phyloP scores from a whole-genome alignment of 805 yeast species.

The Cyberlindnera bimundalis region DNA sequence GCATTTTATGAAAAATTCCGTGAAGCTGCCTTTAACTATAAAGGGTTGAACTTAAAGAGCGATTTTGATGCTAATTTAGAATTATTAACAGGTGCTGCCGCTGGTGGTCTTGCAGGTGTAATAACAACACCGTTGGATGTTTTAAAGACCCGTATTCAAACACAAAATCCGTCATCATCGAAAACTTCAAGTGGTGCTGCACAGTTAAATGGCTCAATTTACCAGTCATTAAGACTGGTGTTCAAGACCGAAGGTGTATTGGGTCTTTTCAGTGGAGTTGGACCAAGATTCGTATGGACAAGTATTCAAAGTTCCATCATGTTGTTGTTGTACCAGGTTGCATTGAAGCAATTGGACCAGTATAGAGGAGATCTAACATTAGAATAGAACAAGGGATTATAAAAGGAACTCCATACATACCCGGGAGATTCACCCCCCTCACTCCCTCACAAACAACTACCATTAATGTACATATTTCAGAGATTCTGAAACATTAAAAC shows the following conservation, averaged over 20 bases:
- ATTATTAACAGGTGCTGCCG: conserved; percentile 86
- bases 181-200: conserved; percentile 18
- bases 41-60: conserved; percentile 29
- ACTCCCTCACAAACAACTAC: too few relatives aligned
- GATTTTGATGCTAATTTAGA: conserved; percentile 61
- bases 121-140: conserved; percentile 92
- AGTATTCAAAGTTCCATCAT: conserved; percentile 91
- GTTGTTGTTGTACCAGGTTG: conserved; percentile 81
- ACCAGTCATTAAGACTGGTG: conserved; percentile 50
- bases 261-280: conserved; percentile 91
- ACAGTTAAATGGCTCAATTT: conserved; percentile 40
- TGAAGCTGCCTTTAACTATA: conserved; percentile 47
- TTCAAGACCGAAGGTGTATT: conserved; percentile 69
- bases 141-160: conserved; percentile 88
- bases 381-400: too few relatives aligned
- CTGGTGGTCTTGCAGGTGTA: conserved; percentile 90
- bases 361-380: background rate
- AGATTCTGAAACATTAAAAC: too few relatives aligned
- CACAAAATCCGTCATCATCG: conserved; percentile 50
- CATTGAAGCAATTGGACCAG: conserved; percentile 45
- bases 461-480: too few relatives aligned
- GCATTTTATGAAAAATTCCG: conserved; percentile 90
- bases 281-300: conserved; percentile 96
- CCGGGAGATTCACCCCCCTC: too few relatives aligned
- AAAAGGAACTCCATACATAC: too few relatives aligned